These are phyloP conservation scores for Lentinula detonsa DNA, from an alignment of 768 basidiomycete species.

Conservation along the genomic window DNA sequence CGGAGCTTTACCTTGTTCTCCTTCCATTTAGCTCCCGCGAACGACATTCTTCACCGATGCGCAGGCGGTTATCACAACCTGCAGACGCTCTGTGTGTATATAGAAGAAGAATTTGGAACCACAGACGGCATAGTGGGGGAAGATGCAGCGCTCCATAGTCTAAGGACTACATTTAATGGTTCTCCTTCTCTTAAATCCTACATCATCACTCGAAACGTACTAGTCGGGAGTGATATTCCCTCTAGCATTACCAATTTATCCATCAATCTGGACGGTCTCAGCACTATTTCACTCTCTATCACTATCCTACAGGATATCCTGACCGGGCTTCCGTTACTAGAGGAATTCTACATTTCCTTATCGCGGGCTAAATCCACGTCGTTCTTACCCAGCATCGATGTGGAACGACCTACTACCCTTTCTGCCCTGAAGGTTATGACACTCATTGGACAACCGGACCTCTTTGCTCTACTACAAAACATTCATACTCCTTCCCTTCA, in stretches of 20 bases:
- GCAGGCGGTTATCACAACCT: conserved; percentile 29
- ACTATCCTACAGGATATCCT: conserved; percentile 25
- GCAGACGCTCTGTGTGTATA: conserved; percentile 21
- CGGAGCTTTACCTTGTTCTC: conserved; percentile 34
- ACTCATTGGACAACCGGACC: conserved; percentile 20
- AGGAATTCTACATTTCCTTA: conserved; percentile 33
- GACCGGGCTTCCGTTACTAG: conserved; percentile 32
- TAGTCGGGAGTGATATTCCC: conserved; percentile 25
- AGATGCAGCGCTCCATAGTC: conserved; percentile 14
- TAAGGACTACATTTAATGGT: conserved; percentile 20
- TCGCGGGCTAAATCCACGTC: conserved; percentile 20
- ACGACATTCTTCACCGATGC: conserved; percentile 32
- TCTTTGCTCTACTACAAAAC: conserved; percentile 24
- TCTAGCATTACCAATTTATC: conserved; percentile 26
- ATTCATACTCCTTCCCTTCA: conserved; percentile 27
- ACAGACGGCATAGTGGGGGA: conserved; percentile 11
- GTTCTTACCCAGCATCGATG: conserved; percentile 16
- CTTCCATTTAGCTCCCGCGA: conserved; percentile 27
- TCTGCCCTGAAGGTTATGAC: conserved; percentile 20
- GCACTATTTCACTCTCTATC: conserved; percentile 17
- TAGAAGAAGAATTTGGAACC: conserved; percentile 23
- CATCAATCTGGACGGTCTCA: conserved; percentile 22
- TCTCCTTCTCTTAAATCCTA: conserved; percentile 29
- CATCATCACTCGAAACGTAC: conserved; percentile 25
- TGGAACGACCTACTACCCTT: conserved; percentile 13